These are phyloP conservation scores for Elsinoe perseae DNA, from an alignment of 2,329 filamentous ascomycete species.

Conservation along the genomic window DNA sequence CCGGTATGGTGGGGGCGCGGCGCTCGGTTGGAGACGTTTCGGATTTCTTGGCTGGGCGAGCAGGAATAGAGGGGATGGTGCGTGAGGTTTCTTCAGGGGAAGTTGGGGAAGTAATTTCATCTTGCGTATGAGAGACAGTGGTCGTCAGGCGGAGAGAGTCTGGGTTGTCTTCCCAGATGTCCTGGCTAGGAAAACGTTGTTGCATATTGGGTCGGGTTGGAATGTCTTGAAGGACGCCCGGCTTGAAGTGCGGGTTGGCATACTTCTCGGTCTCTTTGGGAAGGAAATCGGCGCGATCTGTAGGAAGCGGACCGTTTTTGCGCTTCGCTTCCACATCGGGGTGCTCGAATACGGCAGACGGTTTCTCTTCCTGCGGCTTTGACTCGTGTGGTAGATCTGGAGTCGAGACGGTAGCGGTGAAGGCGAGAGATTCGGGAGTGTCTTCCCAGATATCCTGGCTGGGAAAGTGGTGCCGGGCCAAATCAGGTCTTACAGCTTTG, in stretches of 20 bases:
- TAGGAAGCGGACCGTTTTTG: slow-evolving; percentile 35
- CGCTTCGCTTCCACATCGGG: slow-evolving; percentile 45
- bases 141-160: slow-evolving; percentile 75
- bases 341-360: slow-evolving; percentile 35
- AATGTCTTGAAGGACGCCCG: slow-evolving; percentile 46
- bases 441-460: slow-evolving; percentile 98
- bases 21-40: slow-evolving; percentile 43
- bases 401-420: slow-evolving; percentile 71
- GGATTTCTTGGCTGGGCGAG: slow-evolving; percentile 24
- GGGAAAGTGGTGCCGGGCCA: slow-evolving; percentile 62
- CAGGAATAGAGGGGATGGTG: slow-evolving; percentile 25
- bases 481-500: slow-evolving; percentile 47
- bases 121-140: slow-evolving; percentile 48
- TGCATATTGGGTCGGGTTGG: slow-evolving; percentile 47
- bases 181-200: slow-evolving; percentile 78
- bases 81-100: slow-evolving; percentile 12
- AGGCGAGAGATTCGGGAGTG: slow-evolving; percentile 74
- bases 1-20: slow-evolving; percentile 48
- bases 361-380: slow-evolving; percentile 31
- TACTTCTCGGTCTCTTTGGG: slow-evolving; percentile 46
- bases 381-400: slow-evolving; percentile 56
- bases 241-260: slow-evolving; percentile 52
- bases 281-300: slow-evolving; percentile 38
- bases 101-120: slow-evolving; percentile 28
- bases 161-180: slow-evolving; percentile 91